These are phyloP conservation scores for Allantophomopsis cytisporea DNA, from an alignment of 2,329 filamentous ascomycete genomes.

Conservation along the genomic window DNA sequence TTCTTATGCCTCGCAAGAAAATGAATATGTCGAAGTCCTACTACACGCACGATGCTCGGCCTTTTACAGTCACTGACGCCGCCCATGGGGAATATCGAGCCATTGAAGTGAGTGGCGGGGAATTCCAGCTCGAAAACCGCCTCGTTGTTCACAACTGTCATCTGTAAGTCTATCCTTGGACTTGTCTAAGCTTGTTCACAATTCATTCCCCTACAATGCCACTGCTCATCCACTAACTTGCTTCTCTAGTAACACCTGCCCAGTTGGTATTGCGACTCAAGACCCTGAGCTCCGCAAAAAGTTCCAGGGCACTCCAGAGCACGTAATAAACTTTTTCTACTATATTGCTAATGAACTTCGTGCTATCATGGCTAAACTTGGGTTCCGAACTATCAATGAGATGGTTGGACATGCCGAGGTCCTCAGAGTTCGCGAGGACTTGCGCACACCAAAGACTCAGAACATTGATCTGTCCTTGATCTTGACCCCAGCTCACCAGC, in stretches of 20 bases:
- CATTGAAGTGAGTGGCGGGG: no score
- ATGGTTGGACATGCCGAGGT: constrained; percentile 92
- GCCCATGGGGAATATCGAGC: no score
- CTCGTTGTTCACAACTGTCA: no score
- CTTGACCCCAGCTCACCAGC: constrained; percentile 87
- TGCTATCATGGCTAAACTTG: constrained; percentile 92
- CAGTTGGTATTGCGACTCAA: constrained; percentile 90
- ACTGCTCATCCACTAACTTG: no score
- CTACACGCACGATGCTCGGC: no score
- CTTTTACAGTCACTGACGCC: no score
- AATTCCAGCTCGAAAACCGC: no score
- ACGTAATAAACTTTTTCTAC: constrained; percentile 99
- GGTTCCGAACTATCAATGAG: constrained; percentile 90
- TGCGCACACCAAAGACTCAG: constrained; percentile 76
- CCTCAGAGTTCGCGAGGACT: constrained; percentile 75
- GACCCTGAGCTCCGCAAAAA: constrained; percentile 91
- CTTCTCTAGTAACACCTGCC: constrained; percentile 54
- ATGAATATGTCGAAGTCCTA: no score
- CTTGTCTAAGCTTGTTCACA: no score
- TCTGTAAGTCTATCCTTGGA: no score
- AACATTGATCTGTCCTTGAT: constrained; percentile 91
- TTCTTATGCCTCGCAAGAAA: no score
- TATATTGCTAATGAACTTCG: constrained; percentile 92
- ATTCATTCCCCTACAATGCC: no score
- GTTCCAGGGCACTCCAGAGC: constrained; percentile 84